Percentiles rank a stretch among this genome's conserved stretches.
Evolutionary conservation across 1,284 basidiomycete genomes (phyloP).

Genomic region (Rhodotorula sp.): DNA sequence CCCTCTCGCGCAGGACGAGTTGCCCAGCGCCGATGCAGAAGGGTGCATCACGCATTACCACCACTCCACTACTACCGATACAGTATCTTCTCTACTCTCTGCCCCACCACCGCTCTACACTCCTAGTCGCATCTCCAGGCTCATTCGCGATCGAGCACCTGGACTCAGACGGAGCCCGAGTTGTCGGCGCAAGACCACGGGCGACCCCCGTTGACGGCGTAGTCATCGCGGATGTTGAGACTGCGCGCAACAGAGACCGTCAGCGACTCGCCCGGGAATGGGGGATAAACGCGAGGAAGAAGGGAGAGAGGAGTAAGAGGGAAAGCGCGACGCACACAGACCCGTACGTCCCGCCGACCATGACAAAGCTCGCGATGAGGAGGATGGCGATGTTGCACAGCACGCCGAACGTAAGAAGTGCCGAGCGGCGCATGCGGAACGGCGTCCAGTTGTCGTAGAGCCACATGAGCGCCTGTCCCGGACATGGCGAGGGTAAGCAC

Average conservation of each 20-base stretch:
- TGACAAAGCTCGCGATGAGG: slow-evolving; percentile 25
- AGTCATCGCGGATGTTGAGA: not conserved
- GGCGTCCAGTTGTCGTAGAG: slow-evolving; percentile 16
- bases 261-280: not conserved
- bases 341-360: slow-evolving; percentile 23
- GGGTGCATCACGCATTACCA: too few species aligned
- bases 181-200: slow-evolving; percentile 29
- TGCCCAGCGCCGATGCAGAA: too few species aligned
- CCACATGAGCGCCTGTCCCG: slow-evolving; percentile 23
- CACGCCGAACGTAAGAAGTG: not conserved
- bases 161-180: not conserved
- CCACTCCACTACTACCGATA: too few species aligned
- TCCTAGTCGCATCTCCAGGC: not conserved
- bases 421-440: not conserved
- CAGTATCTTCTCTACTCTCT: too few species aligned
- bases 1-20: too few species aligned
- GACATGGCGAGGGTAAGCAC: not conserved
- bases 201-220: not conserved
- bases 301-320: not conserved
- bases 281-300: not conserved
- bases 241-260: not conserved
- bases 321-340: not conserved
- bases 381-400: slow-evolving; percentile 20
- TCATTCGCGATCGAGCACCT: not conserved
- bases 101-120: too few species aligned